Percentiles rank a stretch among this genome's conserved stretches.
Conservation (phyloP, 257 asterid species). For the Paulownia fortunei region DNA sequence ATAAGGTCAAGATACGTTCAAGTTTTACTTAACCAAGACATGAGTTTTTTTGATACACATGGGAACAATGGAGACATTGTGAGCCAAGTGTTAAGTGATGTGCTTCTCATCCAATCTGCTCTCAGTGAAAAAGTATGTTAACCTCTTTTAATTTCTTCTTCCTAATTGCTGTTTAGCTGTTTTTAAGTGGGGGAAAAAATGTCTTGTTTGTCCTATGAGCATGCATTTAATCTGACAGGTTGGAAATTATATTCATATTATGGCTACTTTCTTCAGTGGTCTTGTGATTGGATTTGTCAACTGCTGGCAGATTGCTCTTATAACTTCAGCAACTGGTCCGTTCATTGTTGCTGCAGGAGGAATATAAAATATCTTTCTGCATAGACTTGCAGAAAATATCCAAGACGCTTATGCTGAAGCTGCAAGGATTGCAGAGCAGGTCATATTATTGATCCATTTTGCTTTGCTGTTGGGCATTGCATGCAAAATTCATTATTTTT, state of each 20-base stretch:
- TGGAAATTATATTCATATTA: conserved; percentile 97
- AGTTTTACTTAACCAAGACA: conserved; percentile 97
- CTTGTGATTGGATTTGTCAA: conserved; percentile 94
- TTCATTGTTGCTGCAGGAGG: conserved; percentile 99
- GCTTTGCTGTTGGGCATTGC: conserved; percentile 25
- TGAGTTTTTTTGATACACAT: conserved; percentile 98
- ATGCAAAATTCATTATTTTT: conserved; percentile 13
- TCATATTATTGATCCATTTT: conserved; percentile 35
- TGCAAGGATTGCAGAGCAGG: conserved; percentile 99
- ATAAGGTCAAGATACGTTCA: conserved; percentile 97
- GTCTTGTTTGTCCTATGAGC: conserved; percentile 19
- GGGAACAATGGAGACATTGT: conserved; percentile 99
- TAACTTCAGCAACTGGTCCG: conserved; percentile 96
- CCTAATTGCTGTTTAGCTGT: conserved; percentile 17
- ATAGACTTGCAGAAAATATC: conserved; percentile 98
- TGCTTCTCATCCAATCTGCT: conserved; percentile 97
- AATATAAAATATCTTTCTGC: conserved; percentile 92
- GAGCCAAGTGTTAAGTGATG: conserved; percentile 99
- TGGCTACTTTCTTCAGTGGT: conserved; percentile 99
- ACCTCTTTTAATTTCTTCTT: background rate
- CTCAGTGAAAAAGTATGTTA: conserved; percentile 91
- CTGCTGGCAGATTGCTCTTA: conserved; percentile 99
- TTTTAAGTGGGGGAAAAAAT: conserved; percentile 24
- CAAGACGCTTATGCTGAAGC: conserved; percentile 99
- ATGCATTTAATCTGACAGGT: conserved; percentile 65